Evolutionary conservation across 164 flowering plant genomes (phyloP).

Genomic region (Umbilicus rupestris): DNA sequence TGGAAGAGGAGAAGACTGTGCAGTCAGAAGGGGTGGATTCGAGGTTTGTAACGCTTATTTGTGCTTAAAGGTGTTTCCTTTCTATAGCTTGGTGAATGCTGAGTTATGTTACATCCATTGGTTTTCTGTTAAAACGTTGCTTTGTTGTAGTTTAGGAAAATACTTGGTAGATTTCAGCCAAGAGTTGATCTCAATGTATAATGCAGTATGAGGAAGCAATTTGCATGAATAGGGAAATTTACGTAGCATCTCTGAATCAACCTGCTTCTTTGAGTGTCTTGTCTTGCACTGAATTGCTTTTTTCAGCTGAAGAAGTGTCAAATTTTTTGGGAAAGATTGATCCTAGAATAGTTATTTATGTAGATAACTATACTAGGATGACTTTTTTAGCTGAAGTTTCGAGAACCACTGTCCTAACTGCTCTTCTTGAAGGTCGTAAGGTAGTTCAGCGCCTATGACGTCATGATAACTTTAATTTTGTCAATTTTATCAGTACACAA

Average conservation of each 20-base stretch:
- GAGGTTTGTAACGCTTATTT: slow-evolving; percentile 2
- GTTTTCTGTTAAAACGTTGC: not conserved
- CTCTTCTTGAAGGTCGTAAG: no score
- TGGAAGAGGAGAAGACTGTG: slow-evolving; percentile 83
- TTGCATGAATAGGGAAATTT: no score
- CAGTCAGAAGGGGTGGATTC: slow-evolving; percentile 76
- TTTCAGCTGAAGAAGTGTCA: not conserved
- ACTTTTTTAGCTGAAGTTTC: no score
- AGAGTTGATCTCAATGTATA: no score
- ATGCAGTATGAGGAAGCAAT: no score
- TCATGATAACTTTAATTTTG: not conserved
- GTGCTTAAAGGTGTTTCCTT: not conserved
- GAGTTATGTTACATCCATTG: not conserved
- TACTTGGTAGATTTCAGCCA: no score
- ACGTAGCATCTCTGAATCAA: no score
- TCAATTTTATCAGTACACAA: slow-evolving; percentile 42
- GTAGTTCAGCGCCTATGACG: not conserved
- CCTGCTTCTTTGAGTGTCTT: slow-evolving; percentile 1
- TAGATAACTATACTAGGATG: slow-evolving; percentile 19
- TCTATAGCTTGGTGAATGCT: not conserved
- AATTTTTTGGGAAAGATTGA: not conserved
- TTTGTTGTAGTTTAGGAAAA: no score
- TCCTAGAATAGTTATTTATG: not conserved
- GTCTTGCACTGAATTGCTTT: no score
- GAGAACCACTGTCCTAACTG: no score